Base-by-base conservation (phyloP, 495 filamentous ascomycete genomes). In the Hypoxylon intermedium region DNA sequence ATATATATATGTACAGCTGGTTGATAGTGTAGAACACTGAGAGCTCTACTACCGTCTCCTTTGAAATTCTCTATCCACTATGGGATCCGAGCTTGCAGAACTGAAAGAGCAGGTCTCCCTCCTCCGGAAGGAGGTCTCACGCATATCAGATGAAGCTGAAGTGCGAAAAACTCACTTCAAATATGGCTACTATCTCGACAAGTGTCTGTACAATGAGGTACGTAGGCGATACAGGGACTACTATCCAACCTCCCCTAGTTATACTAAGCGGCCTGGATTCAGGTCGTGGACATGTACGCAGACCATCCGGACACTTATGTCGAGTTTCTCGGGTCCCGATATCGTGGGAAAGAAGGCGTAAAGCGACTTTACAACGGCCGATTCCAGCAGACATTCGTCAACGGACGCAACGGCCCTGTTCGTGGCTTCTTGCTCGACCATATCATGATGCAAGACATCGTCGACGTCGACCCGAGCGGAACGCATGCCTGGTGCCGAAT, bases 141-240 rank as follows among this genome's bases (percentile, higher is more conserved):
- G 62, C 15, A 44, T 73, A 38, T 60, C 67, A 6, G 79, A 80
- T 38, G 76, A 81, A 56, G 70, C 72, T 26, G 81, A 83, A 60
- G 75, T 83, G 28, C 76, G 78, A 59, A 83, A 84, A 55, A 69
- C 77, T 5, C 81, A 83, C 58, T 75, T 73, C 74, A 82, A 82
- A 61, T 84, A 84, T 62, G 82, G 82, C 44, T 84, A 84, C 69
- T 84, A 84, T 60, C 75, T 84, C 36, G 82, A 84, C 71, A 84
- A 84, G 46, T 84, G 82, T 54, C 71, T 83, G 1, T 84, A 84
- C 72, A 76, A 83, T 53, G 77, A 84, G 69, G 79, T 74, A 48
- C 45, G 68, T 33, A 37, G 1, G 21, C 3, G 31, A 12, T n/a
- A 41, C 24, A 3, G 3, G 7, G 7, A 3, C 19, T 15, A 36